A percentile compares a stretch with the other conserved stretches of the same genome.
These are phyloP conservation scores for Mortierella sp. DNA, from an alignment of 371 early-diverging fungal species.

Conservation along the genomic window DNA sequence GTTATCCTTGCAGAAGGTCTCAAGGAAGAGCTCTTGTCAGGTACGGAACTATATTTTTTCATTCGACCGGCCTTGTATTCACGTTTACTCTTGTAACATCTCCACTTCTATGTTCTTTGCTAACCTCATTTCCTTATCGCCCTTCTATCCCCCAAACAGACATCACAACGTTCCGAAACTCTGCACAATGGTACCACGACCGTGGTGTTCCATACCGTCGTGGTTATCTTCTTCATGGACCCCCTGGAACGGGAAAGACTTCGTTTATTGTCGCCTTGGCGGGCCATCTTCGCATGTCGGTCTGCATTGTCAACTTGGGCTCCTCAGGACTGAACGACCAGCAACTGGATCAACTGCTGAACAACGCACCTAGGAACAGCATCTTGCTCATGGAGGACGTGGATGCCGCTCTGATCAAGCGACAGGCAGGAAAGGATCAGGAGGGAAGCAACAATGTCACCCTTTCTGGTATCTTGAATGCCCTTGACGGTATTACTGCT, in stretches of 20 bases:
- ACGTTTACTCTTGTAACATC: background rate
- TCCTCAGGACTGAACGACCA: slow-evolving; percentile 72
- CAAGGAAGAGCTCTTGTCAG: slow-evolving; percentile 47
- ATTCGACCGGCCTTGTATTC: too few species aligned
- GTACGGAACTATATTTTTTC: slow-evolving; percentile 7
- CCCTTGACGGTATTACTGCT: slow-evolving; percentile 85
- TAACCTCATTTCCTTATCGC: background rate
- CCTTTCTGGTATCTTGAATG: slow-evolving; percentile 82
- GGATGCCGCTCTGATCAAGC: slow-evolving; percentile 72
- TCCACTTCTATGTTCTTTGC: background rate
- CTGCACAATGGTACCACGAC: slow-evolving; percentile 51
- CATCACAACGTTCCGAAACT: slow-evolving; percentile 48
- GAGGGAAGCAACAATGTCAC: slow-evolving; percentile 58
- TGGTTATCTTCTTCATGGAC: slow-evolving; percentile 82
- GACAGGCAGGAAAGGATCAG: slow-evolving; percentile 48
- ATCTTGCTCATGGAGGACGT: slow-evolving; percentile 92
- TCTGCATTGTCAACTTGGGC: slow-evolving; percentile 80
- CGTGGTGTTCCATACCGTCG: slow-evolving; percentile 76
- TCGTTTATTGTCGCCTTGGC: slow-evolving; percentile 86
- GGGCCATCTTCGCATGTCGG: slow-evolving; percentile 73
- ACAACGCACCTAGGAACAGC: slow-evolving; percentile 77
- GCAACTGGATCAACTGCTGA: slow-evolving; percentile 71
- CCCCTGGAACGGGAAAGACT: slow-evolving; percentile 91
- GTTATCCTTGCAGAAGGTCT: slow-evolving; percentile 53
- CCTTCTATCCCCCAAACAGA: slow-evolving; percentile 7